Conservation (phyloP, 768 basidiomycete genomes). For the Cytidiella melzeri region DNA sequence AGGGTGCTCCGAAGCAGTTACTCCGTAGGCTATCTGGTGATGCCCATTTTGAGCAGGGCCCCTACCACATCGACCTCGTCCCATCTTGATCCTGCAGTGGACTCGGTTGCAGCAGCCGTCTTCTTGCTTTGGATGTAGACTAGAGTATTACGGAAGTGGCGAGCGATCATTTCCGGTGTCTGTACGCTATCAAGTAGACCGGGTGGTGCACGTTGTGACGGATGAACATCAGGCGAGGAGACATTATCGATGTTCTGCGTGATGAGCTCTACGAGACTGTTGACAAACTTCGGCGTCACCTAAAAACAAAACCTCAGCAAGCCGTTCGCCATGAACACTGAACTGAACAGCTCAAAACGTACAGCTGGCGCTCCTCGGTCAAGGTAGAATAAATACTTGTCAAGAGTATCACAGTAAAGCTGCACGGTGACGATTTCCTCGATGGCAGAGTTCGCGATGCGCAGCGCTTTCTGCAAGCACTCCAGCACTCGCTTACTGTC, state of each 20-base stretch:
- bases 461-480: constrained; percentile 92
- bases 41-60: constrained; percentile 85
- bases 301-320: constrained; percentile 26
- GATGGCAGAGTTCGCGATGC: constrained; percentile 93
- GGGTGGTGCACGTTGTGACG: constrained; percentile 79
- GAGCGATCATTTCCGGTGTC: constrained; percentile 87
- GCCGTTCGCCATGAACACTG: not conserved
- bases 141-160: constrained; percentile 92
- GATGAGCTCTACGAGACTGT: constrained; percentile 93
- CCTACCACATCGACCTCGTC: constrained; percentile 86
- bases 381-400: constrained; percentile 94
- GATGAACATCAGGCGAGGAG: constrained; percentile 80
- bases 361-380: constrained; percentile 91
- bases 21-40: no score
- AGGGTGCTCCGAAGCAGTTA: no score
- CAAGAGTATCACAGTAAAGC: constrained; percentile 92
- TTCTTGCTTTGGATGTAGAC: constrained; percentile 78
- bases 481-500: constrained; percentile 98
- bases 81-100: constrained; percentile 52
- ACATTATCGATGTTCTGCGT: constrained; percentile 92
- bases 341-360: constrained; percentile 25
- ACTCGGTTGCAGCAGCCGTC: constrained; percentile 42
- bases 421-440: constrained; percentile 97
- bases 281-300: constrained; percentile 95
- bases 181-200: constrained; percentile 91